phyloP scores from a whole-genome alignment of 1,284 basidiomycete genomes.

The Sanguinoderma infundibulare region DNA sequence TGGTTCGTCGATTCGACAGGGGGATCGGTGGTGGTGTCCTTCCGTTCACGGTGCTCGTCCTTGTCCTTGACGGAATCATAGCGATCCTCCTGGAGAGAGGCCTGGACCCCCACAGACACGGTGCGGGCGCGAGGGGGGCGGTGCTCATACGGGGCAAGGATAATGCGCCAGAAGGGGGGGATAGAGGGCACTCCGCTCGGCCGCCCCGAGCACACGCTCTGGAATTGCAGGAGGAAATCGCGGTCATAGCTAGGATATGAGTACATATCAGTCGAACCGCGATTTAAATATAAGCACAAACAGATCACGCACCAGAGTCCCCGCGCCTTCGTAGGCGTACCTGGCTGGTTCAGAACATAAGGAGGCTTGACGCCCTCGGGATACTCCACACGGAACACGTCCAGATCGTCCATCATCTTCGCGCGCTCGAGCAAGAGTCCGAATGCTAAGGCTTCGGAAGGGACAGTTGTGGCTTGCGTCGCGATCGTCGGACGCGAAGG shows the following conservation, averaged over 20 bases:
- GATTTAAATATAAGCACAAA: no score
- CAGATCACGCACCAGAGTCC: neutral
- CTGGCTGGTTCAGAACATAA: neutral
- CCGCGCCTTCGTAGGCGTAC: neutral
- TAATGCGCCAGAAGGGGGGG: neutral
- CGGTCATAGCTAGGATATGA: constrained; percentile 2
- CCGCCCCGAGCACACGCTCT: neutral
- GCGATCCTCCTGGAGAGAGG: neutral
- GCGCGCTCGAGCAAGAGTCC: neutral
- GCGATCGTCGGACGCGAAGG: neutral
- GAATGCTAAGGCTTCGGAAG: neutral
- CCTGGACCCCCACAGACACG: neutral
- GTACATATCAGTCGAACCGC: neutral
- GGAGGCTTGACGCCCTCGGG: neutral
- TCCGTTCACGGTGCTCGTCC: neutral
- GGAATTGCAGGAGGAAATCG: constrained; percentile 10
- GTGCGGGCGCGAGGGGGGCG: neutral
- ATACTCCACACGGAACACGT: neutral
- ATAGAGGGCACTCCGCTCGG: neutral
- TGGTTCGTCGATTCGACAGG: neutral
- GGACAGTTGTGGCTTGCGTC: neutral
- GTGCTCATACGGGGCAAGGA: neutral
- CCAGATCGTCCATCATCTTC: neutral
- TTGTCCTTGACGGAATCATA: no score
- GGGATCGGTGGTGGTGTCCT: neutral